phyloP scores from a whole-genome alignment of 1,284 basidiomycete genomes.

The Cutaneotrichosporon mucoides region DNA sequence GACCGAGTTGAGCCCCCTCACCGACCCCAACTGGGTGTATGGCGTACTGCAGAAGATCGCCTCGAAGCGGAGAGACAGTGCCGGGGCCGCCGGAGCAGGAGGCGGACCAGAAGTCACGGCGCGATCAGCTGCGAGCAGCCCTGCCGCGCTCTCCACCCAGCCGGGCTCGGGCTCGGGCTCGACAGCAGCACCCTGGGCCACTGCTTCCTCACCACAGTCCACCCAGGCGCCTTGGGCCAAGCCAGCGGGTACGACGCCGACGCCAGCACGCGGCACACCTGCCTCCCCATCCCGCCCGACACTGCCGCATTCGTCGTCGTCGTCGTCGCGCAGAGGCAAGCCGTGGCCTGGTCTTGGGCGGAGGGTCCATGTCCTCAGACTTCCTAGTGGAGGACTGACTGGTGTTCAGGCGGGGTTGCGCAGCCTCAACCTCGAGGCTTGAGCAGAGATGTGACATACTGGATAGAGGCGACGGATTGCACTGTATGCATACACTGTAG shows the following conservation, averaged over 20 bases:
- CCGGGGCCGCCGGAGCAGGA: not conserved
- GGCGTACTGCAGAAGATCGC: conserved; percentile 63
- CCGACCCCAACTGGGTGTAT: conserved; percentile 81
- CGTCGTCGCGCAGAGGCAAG: conserved; percentile 52
- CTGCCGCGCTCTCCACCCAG: no score
- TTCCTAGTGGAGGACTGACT: conserved; percentile 6
- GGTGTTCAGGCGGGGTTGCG: not conserved
- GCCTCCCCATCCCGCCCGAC: conserved; percentile 45
- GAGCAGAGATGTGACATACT: not conserved
- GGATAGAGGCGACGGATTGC: not conserved
- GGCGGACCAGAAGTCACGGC: no score
- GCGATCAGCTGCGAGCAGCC: no score
- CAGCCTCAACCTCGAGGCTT: conserved; percentile 2
- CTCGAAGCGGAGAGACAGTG: conserved; percentile 26
- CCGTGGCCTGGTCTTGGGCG: conserved; percentile 75
- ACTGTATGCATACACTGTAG: conserved; percentile 1
- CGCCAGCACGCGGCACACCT: not conserved
- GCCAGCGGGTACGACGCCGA: not conserved
- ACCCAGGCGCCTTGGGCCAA: not conserved
- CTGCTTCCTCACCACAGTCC: conserved; percentile 1
- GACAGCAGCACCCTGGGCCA: not conserved
- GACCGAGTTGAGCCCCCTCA: conserved; percentile 82
- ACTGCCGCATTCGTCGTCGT: not conserved
- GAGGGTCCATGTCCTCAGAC: conserved; percentile 31
- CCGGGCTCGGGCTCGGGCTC: not conserved